Base-by-base conservation (phyloP, 2,329 filamentous ascomycete species). In the Colletotrichum camelliae region DNA sequence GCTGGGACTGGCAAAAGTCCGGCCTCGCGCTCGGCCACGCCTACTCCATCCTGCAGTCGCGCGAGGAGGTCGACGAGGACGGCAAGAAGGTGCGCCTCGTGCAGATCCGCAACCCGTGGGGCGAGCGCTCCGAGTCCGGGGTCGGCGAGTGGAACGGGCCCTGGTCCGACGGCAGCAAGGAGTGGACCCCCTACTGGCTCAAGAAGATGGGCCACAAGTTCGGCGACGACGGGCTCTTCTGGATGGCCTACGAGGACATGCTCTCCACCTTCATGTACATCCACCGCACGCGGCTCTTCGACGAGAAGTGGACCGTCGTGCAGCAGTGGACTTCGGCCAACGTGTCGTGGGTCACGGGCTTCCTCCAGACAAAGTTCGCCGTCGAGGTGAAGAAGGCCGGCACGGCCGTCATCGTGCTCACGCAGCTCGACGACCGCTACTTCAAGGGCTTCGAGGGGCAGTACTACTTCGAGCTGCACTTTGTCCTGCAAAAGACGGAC, bases 181-280 rank as follows among this genome's bases (percentile, higher is more conserved):
- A 96, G 83, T 97, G 95, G 95, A 96, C 94, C 1, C 88, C 94
- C 0, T 93, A 96, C 78, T 95, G 93, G 91, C 92, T 96, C 84
- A 85, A 92, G 75, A 92, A 93, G 79, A 88, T 97, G 1, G 88
- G 90, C 61, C 94, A 96, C 81, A 91, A 90, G 57, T 96, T 96
- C 79, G 94, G 94, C 52, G 93, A 95, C 78, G 94, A 96, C 79
- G 94, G 94, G 29, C 91, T 89, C 61, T 91, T 91, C 77, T 91
- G 90, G 90, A 91, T 91, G 79, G 86, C 88, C 4, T 91, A 92
- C 79, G 85, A 89, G 21, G 90, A 92, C 78, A 86, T 92, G 13
- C 85, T 92, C n/a, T 85, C 86, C 76, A 91, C 91, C 77, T 92
- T 90, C 70, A 89, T 90, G 77, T 87, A 88, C 67, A 89, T 92